Percentiles rank a stretch among this genome's conserved stretches.
These are phyloP conservation scores for Terana coerulea DNA, from an alignment of 768 basidiomycete species.

Conservation along the genomic window DNA sequence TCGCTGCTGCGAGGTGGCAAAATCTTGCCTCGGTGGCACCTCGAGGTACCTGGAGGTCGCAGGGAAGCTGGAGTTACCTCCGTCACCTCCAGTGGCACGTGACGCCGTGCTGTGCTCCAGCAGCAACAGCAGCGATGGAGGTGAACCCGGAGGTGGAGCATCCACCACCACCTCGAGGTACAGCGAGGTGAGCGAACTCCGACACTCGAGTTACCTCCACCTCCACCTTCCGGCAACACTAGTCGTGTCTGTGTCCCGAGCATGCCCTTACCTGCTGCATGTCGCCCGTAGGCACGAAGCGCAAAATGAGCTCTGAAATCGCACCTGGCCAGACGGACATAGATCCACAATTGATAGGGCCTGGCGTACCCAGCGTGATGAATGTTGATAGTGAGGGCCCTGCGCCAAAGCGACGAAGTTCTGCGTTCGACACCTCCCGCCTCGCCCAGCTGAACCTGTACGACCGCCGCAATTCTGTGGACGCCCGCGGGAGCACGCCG, in stretches of 20 bases:
- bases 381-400: slow-evolving; percentile 59
- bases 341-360: slow-evolving; percentile 64
- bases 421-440: slow-evolving; percentile 73
- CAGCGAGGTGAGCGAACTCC: no score
- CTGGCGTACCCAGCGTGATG: slow-evolving; percentile 61
- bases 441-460: slow-evolving; percentile 73
- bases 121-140: no score
- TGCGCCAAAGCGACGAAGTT: slow-evolving; percentile 79
- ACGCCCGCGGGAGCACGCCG: slow-evolving; percentile 40
- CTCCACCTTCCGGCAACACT: no score
- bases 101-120: no score
- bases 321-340: slow-evolving; percentile 57
- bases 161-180: no score
- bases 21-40: neutral
- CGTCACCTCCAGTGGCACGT: no score
- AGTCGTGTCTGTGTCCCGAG: slow-evolving; percentile 3
- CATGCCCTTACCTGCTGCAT: slow-evolving; percentile 16
- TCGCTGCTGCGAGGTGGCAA: no score
- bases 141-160: no score
- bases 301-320: slow-evolving; percentile 78
- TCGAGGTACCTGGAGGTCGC: no score
- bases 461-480: slow-evolving; percentile 75
- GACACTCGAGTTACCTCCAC: no score
- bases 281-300: slow-evolving; percentile 60
- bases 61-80: no score